Base-by-base conservation (phyloP, 495 filamentous ascomycete genomes). In the Penicillium alfredii region DNA sequence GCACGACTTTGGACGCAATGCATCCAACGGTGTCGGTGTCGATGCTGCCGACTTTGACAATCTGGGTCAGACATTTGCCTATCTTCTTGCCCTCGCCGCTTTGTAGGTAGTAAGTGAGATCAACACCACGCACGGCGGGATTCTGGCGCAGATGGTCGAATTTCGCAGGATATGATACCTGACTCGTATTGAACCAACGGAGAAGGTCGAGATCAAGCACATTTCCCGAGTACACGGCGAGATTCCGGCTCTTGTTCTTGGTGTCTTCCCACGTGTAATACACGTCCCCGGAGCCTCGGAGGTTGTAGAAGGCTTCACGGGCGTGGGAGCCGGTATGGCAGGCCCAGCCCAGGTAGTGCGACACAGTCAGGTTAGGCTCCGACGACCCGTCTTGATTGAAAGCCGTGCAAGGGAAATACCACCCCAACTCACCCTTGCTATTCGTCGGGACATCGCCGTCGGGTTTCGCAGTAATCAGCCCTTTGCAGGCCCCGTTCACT, bases 191-290 rank as follows among this genome's bases (percentile, higher is more conserved):
- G 69, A 99, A 86, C 89, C 88, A 97, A 25, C 77, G 68, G 16
- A 99, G 70, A 10, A 99, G 77, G 47, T 93, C 74, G n/a, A 99
- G 71, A 47, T 99, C 93, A 18, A 97, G 69, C 6, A 99, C 93
- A 46, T 84, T 87, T 21, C 92, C 90, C 12, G 86, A 89, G 58
- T 94, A 99, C 4, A 97, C 82, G 30, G 93, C 80, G 13, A 97
- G 71, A 49, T 96, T 96, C 21, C 93, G 78, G 15, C 81, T 84
- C 40, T 63, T 76, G 56, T 99, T 99, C 54, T 77, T 86, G 36
- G 96, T 77, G 45, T 97, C 92, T 20, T 87, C 80, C 93, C 93
- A 99, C 0, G 86, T 95, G 61, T 82, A 99, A 60, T 88, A 97
- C 8, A 99, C 93, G 33, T 84, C 76, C 1, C 86, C 80, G 1